Percentiles rank a stretch among this genome's conserved stretches.
phyloP scores from a whole-genome alignment of 805 yeast species.

The Ogataea populi-albae region DNA sequence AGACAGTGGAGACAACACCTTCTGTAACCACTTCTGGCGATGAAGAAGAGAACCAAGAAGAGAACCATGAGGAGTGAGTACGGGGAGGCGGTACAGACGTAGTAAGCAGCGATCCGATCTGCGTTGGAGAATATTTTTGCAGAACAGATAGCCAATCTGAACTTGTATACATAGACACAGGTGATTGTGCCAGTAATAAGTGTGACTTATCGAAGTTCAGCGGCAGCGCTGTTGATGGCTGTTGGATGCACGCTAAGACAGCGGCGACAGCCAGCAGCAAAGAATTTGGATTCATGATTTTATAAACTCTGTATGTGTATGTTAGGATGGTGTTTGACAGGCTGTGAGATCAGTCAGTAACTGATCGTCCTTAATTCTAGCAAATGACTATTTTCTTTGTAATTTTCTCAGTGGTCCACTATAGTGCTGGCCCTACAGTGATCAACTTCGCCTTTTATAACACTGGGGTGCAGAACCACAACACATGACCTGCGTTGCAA shows the following conservation, averaged over 20 bases:
- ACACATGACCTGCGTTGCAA: too few species aligned
- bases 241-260: conserved; percentile 1
- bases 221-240: conserved; percentile 11
- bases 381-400: too few species aligned
- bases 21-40: conserved; percentile 13
- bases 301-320: not conserved
- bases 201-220: conserved; percentile 4
- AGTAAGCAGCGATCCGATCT: conserved; percentile 5
- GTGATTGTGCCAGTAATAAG: conserved; percentile 1
- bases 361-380: too few species aligned
- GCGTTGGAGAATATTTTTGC: conserved; percentile 11
- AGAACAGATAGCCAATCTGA: conserved; percentile 10
- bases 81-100: not conserved
- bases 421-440: too few species aligned
- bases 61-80: conserved; percentile 4
- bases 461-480: too few species aligned
- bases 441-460: too few species aligned
- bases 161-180: not conserved
- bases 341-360: too few species aligned
- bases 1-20: conserved; percentile 19
- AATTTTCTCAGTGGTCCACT: too few species aligned
- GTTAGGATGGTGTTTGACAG: too few species aligned
- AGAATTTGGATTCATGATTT: conserved; percentile 8
- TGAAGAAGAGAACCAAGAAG: conserved; percentile 3
- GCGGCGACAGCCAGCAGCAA: conserved; percentile 5